Conservation (phyloP, 148 eudicot species). For the Amaranthus hypochondriacus region DNA sequence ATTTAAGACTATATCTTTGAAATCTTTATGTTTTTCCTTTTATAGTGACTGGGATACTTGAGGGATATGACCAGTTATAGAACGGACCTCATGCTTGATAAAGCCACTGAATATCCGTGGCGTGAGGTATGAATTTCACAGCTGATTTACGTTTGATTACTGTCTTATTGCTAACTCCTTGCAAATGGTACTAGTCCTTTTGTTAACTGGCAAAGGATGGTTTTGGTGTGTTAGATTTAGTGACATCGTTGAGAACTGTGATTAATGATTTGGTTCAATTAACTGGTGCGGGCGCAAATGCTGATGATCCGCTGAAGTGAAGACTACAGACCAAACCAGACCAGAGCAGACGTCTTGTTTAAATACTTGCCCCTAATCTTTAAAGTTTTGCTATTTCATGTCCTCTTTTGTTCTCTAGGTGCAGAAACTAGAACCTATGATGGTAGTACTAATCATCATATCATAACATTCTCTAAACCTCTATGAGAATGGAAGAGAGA, state of each 20-base stretch:
- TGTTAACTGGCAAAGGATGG: not conserved
- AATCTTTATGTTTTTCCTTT: not conserved
- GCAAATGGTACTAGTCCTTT: not conserved
- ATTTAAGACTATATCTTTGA: not conserved
- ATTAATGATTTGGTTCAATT: not conserved
- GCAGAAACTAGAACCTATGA: too few species aligned
- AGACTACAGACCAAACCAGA: constrained; percentile 73
- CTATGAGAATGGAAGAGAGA: too few species aligned
- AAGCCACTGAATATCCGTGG: constrained; percentile 75
- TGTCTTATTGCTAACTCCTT: not conserved
- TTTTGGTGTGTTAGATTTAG: not conserved
- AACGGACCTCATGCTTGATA: constrained; percentile 84
- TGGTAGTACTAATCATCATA: too few species aligned
- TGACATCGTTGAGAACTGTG: too few species aligned
- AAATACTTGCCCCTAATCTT: constrained; percentile 25
- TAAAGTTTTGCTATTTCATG: too few species aligned
- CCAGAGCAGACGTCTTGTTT: constrained; percentile 41
- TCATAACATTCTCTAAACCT: too few species aligned
- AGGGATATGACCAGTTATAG: constrained; percentile 91
- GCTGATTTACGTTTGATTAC: not conserved
- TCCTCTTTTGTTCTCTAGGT: too few species aligned
- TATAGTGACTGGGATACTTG: constrained; percentile 77
- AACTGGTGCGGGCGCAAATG: constrained; percentile 43
- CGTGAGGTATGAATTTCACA: constrained; percentile 38
- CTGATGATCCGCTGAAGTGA: constrained; percentile 73